A percentile compares a stretch with the other conserved stretches of the same genome.
Evolutionary conservation across 1,284 basidiomycete species (phyloP).

Genomic region (Cryptococcus neoformans): DNA sequence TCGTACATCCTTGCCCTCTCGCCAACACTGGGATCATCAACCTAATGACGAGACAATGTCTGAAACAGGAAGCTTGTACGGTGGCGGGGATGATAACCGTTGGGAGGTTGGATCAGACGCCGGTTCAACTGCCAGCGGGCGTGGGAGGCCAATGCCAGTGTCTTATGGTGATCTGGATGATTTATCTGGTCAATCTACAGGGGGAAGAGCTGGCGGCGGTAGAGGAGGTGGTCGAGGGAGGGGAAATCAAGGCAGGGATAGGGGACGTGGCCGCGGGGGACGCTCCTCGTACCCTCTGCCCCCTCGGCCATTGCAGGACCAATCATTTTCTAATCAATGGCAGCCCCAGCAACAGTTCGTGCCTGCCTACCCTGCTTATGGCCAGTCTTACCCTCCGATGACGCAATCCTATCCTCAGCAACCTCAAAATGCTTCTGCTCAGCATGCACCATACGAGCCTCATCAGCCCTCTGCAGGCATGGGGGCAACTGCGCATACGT

Average conservation of each 20-base stretch:
- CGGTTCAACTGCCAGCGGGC: constrained; percentile 15
- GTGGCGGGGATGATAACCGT: constrained; percentile 15
- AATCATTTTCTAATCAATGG: neutral
- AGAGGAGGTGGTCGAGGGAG: constrained; percentile 22
- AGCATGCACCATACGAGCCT: constrained; percentile 4
- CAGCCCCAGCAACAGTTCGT: neutral
- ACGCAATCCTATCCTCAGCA: neutral
- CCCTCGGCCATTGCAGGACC: constrained; percentile 1
- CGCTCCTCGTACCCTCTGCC: constrained; percentile 5
- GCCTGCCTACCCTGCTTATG: neutral
- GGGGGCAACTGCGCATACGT: neutral
- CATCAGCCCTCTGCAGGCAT: constrained; percentile 2
- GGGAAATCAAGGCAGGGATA: constrained; percentile 23
- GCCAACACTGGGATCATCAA: constrained; percentile 44
- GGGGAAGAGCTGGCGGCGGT: constrained; percentile 10
- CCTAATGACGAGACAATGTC: constrained; percentile 17
- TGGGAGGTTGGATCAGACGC: constrained; percentile 24
- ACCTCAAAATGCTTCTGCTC: neutral
- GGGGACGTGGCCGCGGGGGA: constrained; percentile 25
- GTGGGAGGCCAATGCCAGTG: constrained; percentile 20
- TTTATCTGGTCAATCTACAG: neutral
- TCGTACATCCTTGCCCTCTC: constrained; percentile 17
- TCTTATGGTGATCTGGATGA: constrained; percentile 27
- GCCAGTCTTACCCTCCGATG: neutral
- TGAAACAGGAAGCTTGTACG: constrained; percentile 27